Evolutionary conservation across 2,329 filamentous ascomycete species (phyloP), one percentile per base, ranked within the genome.

Genomic region (Zopfia rhizophila): DNA sequence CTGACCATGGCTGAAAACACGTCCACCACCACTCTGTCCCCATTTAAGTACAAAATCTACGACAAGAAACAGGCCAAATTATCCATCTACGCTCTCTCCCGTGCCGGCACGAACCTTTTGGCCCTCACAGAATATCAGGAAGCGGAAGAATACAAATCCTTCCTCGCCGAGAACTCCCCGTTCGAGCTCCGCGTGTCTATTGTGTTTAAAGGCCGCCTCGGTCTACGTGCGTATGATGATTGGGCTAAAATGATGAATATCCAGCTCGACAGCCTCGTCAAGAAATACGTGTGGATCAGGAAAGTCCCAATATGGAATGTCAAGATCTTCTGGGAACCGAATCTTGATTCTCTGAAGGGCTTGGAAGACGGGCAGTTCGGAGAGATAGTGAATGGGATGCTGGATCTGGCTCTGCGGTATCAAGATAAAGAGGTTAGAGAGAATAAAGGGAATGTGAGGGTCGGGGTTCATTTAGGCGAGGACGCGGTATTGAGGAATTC

Each of bases 221-320:
- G 65, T 7, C 61, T 53, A 4, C 68, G 66, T 21, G 48, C 58
- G 2, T 60, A 60, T 19, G 42, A 46, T 13, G 54, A 70, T 23
- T 70, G 66, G 66, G 56, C 58, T 27, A 56, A 54, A 35, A 65
- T 61, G 32, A 52, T 66, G 5, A 30, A 33, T 2, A 16, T 31
- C 1, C 59, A 62, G 37, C 27, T 70, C 1, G 33, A 46, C 4
- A 69, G 65, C 27, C 27, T 69, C 24, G 48, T 35, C 1, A 66
- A 61, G 28, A 46, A 40, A 25, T 44, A 61, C 30, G 50, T 57
- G 0, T 70, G 65, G 65, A 4, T 70, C 24, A 13, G 16, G 1
- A 66, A 60, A 23, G 65, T 61, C 6, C 23, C 46, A 0, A 47
- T 25, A 7, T 66, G 61, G 35, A 48, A 66, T 16, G 51, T 69